Evolutionary conservation across 176 grass and related monocot species (phyloP).

Genomic region (Tillandsia fasciculata): DNA sequence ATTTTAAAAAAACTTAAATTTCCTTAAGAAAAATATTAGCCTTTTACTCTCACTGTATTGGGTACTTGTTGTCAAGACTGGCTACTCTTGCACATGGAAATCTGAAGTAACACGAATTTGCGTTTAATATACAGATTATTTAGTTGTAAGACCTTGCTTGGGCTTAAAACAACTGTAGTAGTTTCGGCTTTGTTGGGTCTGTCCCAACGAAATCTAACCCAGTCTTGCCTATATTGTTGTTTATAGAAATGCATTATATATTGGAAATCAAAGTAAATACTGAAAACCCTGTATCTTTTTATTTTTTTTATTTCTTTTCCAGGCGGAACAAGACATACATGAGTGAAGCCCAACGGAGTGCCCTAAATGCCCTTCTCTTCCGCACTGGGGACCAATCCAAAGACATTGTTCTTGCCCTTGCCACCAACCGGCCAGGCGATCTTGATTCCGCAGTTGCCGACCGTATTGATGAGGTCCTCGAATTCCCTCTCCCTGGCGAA

Average conservation of each 20-base stretch:
- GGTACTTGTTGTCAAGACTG: not conserved
- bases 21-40: not conserved
- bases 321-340: conserved; percentile 97
- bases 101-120: no score
- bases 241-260: not conserved
- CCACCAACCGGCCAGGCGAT: conserved; percentile 91
- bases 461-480: conserved; percentile 91
- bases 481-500: conserved; percentile 88
- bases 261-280: not conserved
- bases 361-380: conserved; percentile 94
- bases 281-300: not conserved
- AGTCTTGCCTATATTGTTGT: not conserved
- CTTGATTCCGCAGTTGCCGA: conserved; percentile 85
- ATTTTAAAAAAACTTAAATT: not conserved
- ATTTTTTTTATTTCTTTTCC: conserved; percentile 18
- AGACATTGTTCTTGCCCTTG: conserved; percentile 89
- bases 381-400: conserved; percentile 92
- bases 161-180: no score
- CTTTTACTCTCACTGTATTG: not conserved
- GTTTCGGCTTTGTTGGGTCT: no score
- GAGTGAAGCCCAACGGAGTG: conserved; percentile 99
- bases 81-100: not conserved
- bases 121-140: no score
- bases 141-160: no score
- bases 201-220: not conserved